These are phyloP conservation scores for Cryptococcus sp. DNA, from an alignment of 1,284 basidiomycete species.

Conservation along the genomic window DNA sequence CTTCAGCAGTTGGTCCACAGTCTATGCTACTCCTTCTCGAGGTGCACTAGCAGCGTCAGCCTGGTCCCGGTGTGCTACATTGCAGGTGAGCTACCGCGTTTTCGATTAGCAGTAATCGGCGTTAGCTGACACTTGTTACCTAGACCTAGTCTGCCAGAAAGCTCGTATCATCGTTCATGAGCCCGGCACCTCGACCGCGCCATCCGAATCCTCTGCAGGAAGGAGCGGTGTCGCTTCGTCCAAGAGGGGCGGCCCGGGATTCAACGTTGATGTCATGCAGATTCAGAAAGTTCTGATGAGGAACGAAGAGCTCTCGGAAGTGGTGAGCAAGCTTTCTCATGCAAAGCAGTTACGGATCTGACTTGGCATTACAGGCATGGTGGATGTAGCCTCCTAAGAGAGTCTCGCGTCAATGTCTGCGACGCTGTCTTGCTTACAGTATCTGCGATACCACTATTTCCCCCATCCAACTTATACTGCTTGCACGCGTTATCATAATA, in stretches of 20 bases:
- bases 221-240: conserved; percentile 10
- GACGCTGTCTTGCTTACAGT: too few species aligned
- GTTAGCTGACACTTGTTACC: not conserved
- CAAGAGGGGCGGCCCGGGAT: conserved; percentile 7
- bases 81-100: conserved; percentile 49
- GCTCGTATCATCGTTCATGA: conserved; percentile 45
- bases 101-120: too few species aligned
- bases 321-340: conserved; percentile 26
- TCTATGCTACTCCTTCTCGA: conserved; percentile 54
- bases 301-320: conserved; percentile 40
- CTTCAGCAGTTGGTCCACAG: conserved; percentile 50
- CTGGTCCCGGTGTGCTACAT: conserved; percentile 55
- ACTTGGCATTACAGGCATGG: conserved; percentile 29
- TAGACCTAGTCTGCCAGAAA: conserved; percentile 50
- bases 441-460: too few species aligned
- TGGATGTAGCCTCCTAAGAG: conserved; percentile 34
- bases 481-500: too few species aligned
- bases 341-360: conserved; percentile 8
- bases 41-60: conserved; percentile 53
- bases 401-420: too few species aligned
- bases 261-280: conserved; percentile 34
- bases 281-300: conserved; percentile 39
- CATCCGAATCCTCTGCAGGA: conserved; percentile 37
- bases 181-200: conserved; percentile 22
- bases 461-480: too few species aligned